Base-by-base conservation (phyloP, 2,329 filamentous ascomycete species). In the Lasiodiplodia citricola region DNA sequence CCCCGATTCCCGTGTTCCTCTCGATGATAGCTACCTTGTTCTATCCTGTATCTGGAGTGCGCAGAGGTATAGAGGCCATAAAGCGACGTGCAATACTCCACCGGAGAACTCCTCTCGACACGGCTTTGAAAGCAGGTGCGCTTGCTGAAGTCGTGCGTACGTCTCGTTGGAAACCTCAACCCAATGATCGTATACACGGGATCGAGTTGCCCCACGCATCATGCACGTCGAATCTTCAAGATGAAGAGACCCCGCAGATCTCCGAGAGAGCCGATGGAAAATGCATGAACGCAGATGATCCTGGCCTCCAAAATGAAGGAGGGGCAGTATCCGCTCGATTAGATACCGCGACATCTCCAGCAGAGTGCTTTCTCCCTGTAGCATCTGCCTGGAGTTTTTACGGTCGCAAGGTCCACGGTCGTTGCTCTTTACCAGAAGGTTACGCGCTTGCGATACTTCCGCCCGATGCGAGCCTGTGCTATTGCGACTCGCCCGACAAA, bases 21-120 rank as follows among this genome's bases (percentile, higher is more conserved):
- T 70, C 66, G 6, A 70, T 74, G 14, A 16, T 76, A 7, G 69
- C 70, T 25, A 69, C 69, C 47, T 64, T 79, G 11, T 58, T 77
- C 2, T 75, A 75, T 18, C 77, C 77, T 0, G 64, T 68, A 2
- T 66, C 74, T 2, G 75, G 76, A 4, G 21, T 77, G 16, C 71
- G 72, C 50, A 67, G 75, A 54, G 77, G 75, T 3, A 66, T 79
- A 5, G 64, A 73, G 23, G 74, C 74, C 0, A 74, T 80, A 74
- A 75, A 16, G 28, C 47, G 1, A 66, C 68, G 8, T 73, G 72
- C 4, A 73, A 76, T 21, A 54, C 60, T 7, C 52, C 75, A 23
- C 41, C 31, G 31, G 7, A 35, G 8, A 35, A 35, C 7, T 44
- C 41, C 41, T 44, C 18, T 44, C 4, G 2, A 18, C 2, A 18